Evolutionary conservation across 192 early-diverging fungal genomes (phyloP).

Genomic region (Podila horticola): DNA sequence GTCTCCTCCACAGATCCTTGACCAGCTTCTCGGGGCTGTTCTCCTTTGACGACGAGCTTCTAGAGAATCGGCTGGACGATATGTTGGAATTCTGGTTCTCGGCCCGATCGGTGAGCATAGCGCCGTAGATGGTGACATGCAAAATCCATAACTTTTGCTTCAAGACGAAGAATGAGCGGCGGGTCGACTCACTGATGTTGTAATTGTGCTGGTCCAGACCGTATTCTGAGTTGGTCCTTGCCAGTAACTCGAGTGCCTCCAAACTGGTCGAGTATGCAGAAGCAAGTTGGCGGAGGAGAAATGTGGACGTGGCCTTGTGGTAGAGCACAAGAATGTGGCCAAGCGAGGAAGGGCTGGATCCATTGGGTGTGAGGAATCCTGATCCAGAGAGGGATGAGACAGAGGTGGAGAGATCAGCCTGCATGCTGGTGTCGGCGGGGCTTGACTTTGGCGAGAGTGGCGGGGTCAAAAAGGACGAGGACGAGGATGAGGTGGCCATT

Average conservation of each 20-base stretch:
- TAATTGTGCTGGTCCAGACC: constrained; percentile 9
- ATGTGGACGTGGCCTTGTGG: constrained; percentile 48
- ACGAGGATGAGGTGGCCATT: constrained; percentile 1
- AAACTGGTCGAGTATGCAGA: constrained; percentile 33
- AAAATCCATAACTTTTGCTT: constrained; percentile 54
- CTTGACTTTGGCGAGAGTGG: constrained; percentile 33
- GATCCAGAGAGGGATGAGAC: constrained; percentile 3
- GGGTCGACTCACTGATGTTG: constrained; percentile 8
- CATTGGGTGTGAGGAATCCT: constrained; percentile 3
- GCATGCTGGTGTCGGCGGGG: constrained; percentile 5
- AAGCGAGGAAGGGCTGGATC: constrained; percentile 7
- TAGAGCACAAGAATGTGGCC: constrained; percentile 38
- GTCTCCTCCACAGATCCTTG: constrained; percentile 41
- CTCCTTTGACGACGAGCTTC: constrained; percentile 16
- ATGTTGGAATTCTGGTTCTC: not conserved
- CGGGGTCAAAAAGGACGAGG: constrained; percentile 23
- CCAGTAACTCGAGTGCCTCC: constrained; percentile 33
- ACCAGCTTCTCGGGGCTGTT: constrained; percentile 37
- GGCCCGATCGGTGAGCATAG: constrained; percentile 50
- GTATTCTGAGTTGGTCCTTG: constrained; percentile 35
- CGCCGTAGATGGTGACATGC: constrained; percentile 48
- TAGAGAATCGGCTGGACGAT: not conserved
- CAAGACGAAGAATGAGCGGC: constrained; percentile 28
- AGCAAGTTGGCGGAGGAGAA: constrained; percentile 50
- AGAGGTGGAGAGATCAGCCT: not conserved